These are phyloP conservation scores for Copromyces sp. DNA, from an alignment of 495 filamentous ascomycete genomes.

Conservation along the genomic window DNA sequence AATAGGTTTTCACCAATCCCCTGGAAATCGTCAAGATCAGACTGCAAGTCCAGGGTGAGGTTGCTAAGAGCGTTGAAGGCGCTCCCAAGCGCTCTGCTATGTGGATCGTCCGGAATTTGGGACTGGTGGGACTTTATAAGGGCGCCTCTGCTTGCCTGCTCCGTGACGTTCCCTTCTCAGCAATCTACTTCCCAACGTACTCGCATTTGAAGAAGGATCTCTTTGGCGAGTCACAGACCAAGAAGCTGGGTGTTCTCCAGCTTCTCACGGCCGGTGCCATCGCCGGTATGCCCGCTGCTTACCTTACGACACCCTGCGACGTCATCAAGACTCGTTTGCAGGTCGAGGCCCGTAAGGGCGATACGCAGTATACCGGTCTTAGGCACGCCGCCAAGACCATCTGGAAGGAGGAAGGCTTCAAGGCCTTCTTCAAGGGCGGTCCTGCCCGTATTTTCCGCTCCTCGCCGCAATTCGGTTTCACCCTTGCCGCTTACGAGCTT, in stretches of 20 bases:
- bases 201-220: slow-evolving; percentile 85
- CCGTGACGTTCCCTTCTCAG: slow-evolving; percentile 93
- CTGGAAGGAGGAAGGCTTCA: slow-evolving; percentile 81
- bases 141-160: slow-evolving; percentile 93
- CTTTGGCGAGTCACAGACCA: slow-evolving; percentile 82
- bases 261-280: slow-evolving; percentile 92
- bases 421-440: slow-evolving; percentile 96
- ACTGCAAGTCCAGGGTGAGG: slow-evolving; percentile 93
- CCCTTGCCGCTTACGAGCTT: slow-evolving; percentile 87
- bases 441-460: slow-evolving; percentile 89
- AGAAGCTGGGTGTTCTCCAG: slow-evolving; percentile 86
- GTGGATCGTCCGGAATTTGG: slow-evolving; percentile 94
- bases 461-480: slow-evolving; percentile 96
- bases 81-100: slow-evolving; percentile 80
- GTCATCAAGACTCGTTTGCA: slow-evolving; percentile 98
- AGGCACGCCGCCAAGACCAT: slow-evolving; percentile 78
- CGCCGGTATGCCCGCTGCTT: slow-evolving; percentile 96
- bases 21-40: slow-evolving; percentile 99
- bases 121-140: slow-evolving; percentile 93
- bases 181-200: slow-evolving; percentile 98
- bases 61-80: slow-evolving; percentile 78
- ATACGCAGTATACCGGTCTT: slow-evolving; percentile 74
- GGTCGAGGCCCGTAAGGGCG: slow-evolving; percentile 93
- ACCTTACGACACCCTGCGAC: slow-evolving; percentile 94
- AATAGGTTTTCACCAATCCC: slow-evolving; percentile 87